Base-by-base conservation (phyloP, 139 green algal species). In the Nannochloris sp. region DNA sequence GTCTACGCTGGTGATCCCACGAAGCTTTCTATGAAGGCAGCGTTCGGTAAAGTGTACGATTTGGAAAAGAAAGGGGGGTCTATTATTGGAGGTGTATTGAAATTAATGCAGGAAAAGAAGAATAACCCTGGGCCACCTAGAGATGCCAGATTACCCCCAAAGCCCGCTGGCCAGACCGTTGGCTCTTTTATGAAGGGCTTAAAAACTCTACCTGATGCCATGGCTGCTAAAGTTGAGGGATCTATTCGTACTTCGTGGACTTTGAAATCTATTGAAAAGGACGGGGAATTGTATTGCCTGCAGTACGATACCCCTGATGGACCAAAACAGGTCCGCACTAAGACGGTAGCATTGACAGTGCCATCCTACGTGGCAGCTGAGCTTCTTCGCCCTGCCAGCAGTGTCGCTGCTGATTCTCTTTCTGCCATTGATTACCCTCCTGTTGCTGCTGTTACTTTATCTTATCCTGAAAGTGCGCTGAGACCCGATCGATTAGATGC, bases 11-110 rank as follows among this genome's bases (percentile, higher is more conserved):
- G 94, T 24, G 81, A 98, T 76, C 92, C 93, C 6, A 67, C 86
- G 24, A 97, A 97, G 78, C 89, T 99, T 35, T 93, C 82, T 69
- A 97, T 97, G 86, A 91, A 96, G 83, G 94, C 94, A 4, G 94
- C 94, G 1, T 97, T 98, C 68, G 81, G 87, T 15, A 95, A 87
- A 79, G 90, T 96, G 56, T 87, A 86, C 71, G 75, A 82, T 2
- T 74, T 99, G 39, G 93, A 99, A 80, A 69, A 90, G 68, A 78
- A 88, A 25, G 93, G 92, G 25, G 93, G 93, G 48, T 89, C 72
- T 56, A 83, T 99, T 60, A 78, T 99, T 25, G 91, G 85, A 29
- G 93, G 93, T 14, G 78, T 85, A 3, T 59, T 98, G 30, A 92
- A 95, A 78, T 80, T 92, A 33, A 75, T 93, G 30, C 75, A 89